Evolutionary conservation across 169 alveolate genomes (phyloP).

Genomic region (Cryptosporidium meleagridis): DNA sequence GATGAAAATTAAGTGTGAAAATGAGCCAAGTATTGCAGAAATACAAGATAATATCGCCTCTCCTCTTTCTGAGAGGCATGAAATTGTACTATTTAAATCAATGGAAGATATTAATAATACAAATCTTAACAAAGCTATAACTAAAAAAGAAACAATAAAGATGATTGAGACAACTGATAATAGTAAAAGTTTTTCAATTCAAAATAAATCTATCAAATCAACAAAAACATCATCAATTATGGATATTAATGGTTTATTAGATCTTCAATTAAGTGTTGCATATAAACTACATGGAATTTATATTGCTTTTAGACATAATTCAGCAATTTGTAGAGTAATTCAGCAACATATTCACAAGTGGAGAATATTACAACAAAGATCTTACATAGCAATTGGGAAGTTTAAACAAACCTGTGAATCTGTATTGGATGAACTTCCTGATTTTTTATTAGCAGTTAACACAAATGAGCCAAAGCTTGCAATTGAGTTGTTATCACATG

Average conservation of each 20-base stretch:
- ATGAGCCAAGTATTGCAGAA: conserved; percentile 11
- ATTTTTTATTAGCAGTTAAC: conserved; percentile 65
- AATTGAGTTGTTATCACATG: conserved; percentile 59
- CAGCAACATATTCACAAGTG: conserved; percentile 65
- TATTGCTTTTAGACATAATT: conserved; percentile 71
- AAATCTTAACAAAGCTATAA: not conserved
- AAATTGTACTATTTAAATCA: conserved; percentile 8
- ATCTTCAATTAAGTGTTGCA: conserved; percentile 66
- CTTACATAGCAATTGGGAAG: conserved; percentile 59
- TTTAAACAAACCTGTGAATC: conserved; percentile 73
- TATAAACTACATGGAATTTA: conserved; percentile 59
- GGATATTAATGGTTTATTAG: conserved; percentile 50
- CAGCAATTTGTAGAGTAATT: conserved; percentile 52
- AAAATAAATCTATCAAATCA: not conserved
- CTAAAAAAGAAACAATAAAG: not conserved
- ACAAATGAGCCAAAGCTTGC: conserved; percentile 71
- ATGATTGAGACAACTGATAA: not conserved
- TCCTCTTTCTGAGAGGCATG: conserved; percentile 4
- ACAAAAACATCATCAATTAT: conserved; percentile 48
- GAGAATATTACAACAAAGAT: conserved; percentile 63
- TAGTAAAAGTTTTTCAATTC: not conserved
- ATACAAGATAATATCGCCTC: not conserved
- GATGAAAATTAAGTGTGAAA: conserved; percentile 8
- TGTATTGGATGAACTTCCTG: conserved; percentile 73
- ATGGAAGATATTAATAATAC: not conserved